These are phyloP conservation scores for Tripidium arundinaceum DNA, from an alignment of 202 grass and related monocot genomes.

Conservation along the genomic window DNA sequence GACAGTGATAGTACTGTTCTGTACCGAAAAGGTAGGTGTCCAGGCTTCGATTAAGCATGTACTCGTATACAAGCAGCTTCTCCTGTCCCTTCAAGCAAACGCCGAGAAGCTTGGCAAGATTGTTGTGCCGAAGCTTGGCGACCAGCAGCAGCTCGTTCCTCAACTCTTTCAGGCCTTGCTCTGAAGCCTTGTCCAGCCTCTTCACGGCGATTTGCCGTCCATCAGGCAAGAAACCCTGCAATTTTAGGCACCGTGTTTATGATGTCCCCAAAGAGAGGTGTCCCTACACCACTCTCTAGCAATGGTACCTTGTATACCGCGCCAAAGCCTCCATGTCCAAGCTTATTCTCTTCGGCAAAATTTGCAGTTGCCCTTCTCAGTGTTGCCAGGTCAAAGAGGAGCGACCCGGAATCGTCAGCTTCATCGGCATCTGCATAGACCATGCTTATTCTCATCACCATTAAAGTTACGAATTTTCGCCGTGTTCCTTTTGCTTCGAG, in stretches of 20 bases:
- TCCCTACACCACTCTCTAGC: background rate
- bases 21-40: too few relatives aligned
- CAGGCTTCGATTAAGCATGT: too few relatives aligned
- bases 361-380: slow-evolving; percentile 18
- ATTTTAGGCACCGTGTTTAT: background rate
- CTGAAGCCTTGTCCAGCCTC: too few relatives aligned
- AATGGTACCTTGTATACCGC: slow-evolving; percentile 33
- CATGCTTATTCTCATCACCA: background rate
- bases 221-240: too few relatives aligned
- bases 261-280: too few relatives aligned
- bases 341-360: slow-evolving; percentile 29
- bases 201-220: too few relatives aligned
- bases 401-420: background rate
- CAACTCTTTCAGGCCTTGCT: too few relatives aligned
- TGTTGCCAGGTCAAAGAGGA: slow-evolving; percentile 24
- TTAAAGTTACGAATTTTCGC: background rate
- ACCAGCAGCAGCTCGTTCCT: too few relatives aligned
- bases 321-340: slow-evolving; percentile 36
- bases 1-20: background rate
- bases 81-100: background rate
- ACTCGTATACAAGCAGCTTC: too few relatives aligned
- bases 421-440: background rate
- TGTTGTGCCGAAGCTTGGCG: too few relatives aligned
- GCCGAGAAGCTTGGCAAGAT: too few relatives aligned
- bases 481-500: background rate